These are phyloP conservation scores for Xerocomus potaroensis DNA, from an alignment of 768 basidiomycete species.

Conservation along the genomic window DNA sequence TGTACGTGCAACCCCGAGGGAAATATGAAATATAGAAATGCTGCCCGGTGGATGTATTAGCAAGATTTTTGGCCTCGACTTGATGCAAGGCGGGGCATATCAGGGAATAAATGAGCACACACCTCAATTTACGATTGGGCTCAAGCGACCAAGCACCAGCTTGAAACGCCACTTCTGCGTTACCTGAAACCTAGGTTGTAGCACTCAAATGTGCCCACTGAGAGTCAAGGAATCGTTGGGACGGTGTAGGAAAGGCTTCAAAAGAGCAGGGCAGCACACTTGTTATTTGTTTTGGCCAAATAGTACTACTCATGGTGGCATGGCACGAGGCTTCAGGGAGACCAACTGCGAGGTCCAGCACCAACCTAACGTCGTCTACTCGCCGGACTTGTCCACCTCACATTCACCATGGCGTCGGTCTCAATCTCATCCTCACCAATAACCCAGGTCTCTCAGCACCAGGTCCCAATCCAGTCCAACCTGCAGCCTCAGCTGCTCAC, in stretches of 20 bases:
- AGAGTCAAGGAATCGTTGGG: not conserved
- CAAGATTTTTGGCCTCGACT: constrained; percentile 2
- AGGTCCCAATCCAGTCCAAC: constrained; percentile 57
- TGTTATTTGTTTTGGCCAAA: constrained; percentile 28
- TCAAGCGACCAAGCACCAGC: not conserved
- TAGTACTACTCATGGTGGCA: constrained; percentile 17
- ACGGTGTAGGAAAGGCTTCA: not conserved
- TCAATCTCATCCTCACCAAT: constrained; percentile 51
- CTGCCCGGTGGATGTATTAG: not conserved
- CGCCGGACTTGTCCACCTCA: constrained; percentile 8
- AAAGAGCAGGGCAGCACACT: too few species aligned
- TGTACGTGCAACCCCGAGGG: constrained; percentile 6
- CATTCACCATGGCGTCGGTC: constrained; percentile 35
- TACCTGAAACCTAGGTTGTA: not conserved
- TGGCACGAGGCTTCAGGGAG: constrained; percentile 30
- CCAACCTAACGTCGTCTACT: constrained; percentile 10
- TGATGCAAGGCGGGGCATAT: constrained; percentile 11
- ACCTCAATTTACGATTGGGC: constrained; percentile 5
- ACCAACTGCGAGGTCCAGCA: constrained; percentile 14
- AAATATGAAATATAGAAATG: constrained; percentile 21
- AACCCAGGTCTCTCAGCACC: constrained; percentile 51
- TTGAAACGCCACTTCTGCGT: not conserved
- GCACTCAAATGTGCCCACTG: not conserved
- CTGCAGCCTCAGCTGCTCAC: constrained; percentile 86
- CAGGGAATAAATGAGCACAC: constrained; percentile 5